Conservation (phyloP, 2,329 filamentous ascomycete species). For the Scedosporium aurantiacum region DNA sequence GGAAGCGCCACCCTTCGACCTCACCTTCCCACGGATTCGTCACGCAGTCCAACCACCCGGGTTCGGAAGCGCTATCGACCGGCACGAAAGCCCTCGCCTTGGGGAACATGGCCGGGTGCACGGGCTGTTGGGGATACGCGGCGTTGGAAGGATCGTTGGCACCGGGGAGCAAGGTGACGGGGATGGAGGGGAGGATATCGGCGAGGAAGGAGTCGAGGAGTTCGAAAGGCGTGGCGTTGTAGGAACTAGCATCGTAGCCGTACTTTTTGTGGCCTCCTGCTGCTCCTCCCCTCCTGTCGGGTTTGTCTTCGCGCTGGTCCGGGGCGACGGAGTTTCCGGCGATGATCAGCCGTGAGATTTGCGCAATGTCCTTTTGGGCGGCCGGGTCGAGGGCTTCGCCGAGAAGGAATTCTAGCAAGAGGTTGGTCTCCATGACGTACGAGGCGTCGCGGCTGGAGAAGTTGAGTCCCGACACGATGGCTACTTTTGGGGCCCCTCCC, state of each 20-base stretch:
- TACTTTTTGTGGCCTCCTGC: constrained; percentile 61
- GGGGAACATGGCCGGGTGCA: constrained; percentile 88
- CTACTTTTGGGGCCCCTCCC: constrained; percentile 45
- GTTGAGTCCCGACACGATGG: constrained; percentile 77
- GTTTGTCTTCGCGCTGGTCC: constrained; percentile 26
- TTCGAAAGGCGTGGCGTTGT: constrained; percentile 76
- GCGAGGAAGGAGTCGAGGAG: constrained; percentile 76
- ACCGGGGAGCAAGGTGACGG: constrained; percentile 81
- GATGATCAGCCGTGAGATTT: constrained; percentile 77
- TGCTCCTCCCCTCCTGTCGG: constrained; percentile 41
- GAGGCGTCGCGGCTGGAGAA: constrained; percentile 66
- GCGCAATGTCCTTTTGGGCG: constrained; percentile 47
- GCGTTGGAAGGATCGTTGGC: constrained; percentile 77
- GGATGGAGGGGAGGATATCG: constrained; percentile 71
- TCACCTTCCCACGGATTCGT: constrained; percentile 93
- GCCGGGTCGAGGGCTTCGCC: constrained; percentile 61
- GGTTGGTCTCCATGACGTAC: constrained; percentile 62
- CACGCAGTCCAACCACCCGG: constrained; percentile 74
- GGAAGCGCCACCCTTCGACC: constrained; percentile 76
- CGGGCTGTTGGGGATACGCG: constrained; percentile 81
- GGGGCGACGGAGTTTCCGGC: constrained; percentile 82
- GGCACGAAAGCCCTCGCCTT: constrained; percentile 55
- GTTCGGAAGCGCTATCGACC: constrained; percentile 31
- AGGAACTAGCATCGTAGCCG: constrained; percentile 80
- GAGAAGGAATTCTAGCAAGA: constrained; percentile 78